Conservation (phyloP, 73 alveolate species). For the Tetrahymena thermophila region DNA sequence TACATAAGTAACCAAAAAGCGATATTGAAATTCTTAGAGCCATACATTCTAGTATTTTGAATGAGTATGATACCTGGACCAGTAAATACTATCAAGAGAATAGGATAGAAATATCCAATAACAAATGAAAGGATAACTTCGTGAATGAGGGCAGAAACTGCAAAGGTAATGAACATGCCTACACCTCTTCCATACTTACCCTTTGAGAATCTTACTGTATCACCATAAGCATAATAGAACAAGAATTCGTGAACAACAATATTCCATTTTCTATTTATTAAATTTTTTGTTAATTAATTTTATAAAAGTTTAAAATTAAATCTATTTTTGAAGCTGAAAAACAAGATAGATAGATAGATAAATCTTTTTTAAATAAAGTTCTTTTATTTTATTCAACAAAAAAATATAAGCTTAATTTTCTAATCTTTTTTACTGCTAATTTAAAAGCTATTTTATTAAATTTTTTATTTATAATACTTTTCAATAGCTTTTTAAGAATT, state of each 20-base stretch:
- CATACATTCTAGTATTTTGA: background rate
- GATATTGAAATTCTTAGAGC: constrained; percentile 11
- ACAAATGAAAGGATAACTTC: constrained; percentile 71
- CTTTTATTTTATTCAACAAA: no score
- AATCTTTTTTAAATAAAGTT: no score
- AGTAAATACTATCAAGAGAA: constrained; percentile 69
- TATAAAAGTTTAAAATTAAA: no score
- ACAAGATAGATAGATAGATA: no score
- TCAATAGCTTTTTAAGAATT: no score
- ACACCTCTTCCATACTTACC: constrained; percentile 47
- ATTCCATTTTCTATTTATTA: constrained; percentile 65
- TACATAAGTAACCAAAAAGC: constrained; percentile 27
- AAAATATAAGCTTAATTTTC: no score
- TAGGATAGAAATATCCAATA: constrained; percentile 78
- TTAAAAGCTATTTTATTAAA: no score
- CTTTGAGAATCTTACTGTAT: constrained; percentile 52
- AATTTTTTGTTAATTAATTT: no score
- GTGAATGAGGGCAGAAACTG: constrained; percentile 70
- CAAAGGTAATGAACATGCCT: constrained; percentile 57
- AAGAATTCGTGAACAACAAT: constrained; percentile 85
- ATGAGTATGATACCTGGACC: constrained; percentile 84
- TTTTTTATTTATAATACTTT: no score
- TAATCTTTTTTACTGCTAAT: no score
- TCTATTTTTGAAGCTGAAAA: no score
- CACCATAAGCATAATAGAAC: constrained; percentile 70